phyloP scores from a whole-genome alignment of 2,329 filamentous ascomycete species.

The Trichoderma sp. region DNA sequence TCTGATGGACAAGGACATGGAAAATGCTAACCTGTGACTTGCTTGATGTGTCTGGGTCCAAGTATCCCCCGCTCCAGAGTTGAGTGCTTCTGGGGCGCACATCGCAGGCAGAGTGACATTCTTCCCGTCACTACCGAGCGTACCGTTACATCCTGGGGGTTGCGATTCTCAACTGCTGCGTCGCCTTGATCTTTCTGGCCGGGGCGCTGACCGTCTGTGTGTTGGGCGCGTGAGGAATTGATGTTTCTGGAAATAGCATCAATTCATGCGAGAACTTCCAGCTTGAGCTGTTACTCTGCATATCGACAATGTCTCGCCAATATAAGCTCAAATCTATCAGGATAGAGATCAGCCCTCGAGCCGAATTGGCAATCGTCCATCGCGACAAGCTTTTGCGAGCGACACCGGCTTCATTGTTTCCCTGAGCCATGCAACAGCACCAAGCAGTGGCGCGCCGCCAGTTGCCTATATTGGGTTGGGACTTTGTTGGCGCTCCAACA shows the following conservation, averaged over 20 bases:
- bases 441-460: neutral
- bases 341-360: neutral
- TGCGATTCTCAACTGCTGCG: neutral
- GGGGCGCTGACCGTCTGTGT: neutral
- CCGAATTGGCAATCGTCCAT: neutral
- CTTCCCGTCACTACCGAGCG: constrained; percentile 9
- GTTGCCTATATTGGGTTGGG: neutral
- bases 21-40: constrained; percentile 2
- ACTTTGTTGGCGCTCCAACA: neutral
- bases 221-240: neutral
- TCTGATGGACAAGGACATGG: neutral
- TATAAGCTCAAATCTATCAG: neutral
- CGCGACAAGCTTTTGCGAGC: neutral
- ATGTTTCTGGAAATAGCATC: neutral
- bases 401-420: neutral
- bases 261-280: neutral
- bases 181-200: neutral
- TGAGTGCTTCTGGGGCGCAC: neutral
- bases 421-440: neutral
- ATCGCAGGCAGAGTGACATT: neutral
- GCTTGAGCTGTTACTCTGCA: neutral
- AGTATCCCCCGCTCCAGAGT: neutral
- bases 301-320: neutral
- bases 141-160: constrained; percentile 2
- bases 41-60: neutral